Conservation (phyloP, 2,329 filamentous ascomycete species). For the Aspergillus clavatus region DNA sequence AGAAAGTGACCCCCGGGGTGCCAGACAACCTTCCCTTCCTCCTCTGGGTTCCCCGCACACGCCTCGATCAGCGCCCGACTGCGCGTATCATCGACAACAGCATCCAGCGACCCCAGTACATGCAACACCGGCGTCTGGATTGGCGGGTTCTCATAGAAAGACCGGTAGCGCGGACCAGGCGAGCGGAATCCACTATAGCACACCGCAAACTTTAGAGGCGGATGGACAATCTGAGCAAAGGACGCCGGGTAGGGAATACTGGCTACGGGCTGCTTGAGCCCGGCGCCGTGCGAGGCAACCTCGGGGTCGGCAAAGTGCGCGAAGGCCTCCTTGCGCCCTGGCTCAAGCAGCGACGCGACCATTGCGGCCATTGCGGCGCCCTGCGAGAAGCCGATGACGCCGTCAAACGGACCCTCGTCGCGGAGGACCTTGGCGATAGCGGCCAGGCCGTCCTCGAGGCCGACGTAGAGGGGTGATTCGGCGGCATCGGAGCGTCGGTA, state of each 20-base stretch:
- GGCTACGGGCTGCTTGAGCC: conserved; percentile 19
- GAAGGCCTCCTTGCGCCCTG: conserved; percentile 45
- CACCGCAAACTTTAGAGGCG: conserved; percentile 64
- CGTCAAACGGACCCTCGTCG: conserved; percentile 66
- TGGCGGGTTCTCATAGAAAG: conserved; percentile 65
- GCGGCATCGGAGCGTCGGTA: conserved; percentile 64
- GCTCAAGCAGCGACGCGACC: conserved; percentile 67
- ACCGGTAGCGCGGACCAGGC: conserved; percentile 56
- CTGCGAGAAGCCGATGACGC: conserved; percentile 77
- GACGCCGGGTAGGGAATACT: conserved; percentile 51
- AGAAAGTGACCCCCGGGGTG: conserved; percentile 91
- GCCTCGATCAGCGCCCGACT: conserved; percentile 63
- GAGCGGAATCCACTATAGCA: conserved; percentile 74
- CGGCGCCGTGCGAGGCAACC: conserved; percentile 13
- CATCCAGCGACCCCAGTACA: conserved; percentile 77
- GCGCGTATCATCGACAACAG: conserved; percentile 75
- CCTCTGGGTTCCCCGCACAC: conserved; percentile 53
- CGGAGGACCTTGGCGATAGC: conserved; percentile 58
- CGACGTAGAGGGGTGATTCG: conserved; percentile 59
- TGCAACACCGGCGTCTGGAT: conserved; percentile 75
- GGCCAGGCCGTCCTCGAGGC: conserved; percentile 64
- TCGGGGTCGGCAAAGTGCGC: conserved; percentile 31
- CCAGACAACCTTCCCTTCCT: conserved; percentile 53
- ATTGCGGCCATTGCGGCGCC: conserved; percentile 69
- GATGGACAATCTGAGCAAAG: conserved; percentile 46